Evolutionary conservation across 73 alveolate genomes (phyloP).

Genomic region (Loxodes magnus): DNA sequence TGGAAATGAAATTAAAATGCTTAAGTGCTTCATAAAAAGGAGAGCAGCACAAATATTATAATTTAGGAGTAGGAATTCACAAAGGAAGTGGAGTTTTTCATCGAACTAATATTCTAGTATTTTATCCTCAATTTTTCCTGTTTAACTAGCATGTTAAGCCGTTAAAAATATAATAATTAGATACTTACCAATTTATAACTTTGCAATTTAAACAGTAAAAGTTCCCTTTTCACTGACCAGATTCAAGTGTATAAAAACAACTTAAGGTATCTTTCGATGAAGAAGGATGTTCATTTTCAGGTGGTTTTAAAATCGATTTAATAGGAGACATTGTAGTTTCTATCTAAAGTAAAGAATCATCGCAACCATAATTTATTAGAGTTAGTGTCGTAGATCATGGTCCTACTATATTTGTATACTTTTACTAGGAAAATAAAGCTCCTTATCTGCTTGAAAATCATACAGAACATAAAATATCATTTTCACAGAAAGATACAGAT

Average conservation of each 20-base stretch:
- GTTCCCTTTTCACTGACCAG: neutral
- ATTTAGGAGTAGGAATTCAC: slow-evolving; percentile 8
- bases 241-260: neutral
- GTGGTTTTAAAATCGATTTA: slow-evolving; percentile 2
- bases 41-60: too few relatives aligned
- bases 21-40: too few relatives aligned
- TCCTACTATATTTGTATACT: slow-evolving; percentile 1
- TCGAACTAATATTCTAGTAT: neutral
- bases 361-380: neutral
- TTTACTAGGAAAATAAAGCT: neutral
- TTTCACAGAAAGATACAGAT: too few relatives aligned
- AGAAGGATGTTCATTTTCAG: neutral
- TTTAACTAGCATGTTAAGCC: neutral
- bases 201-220: neutral
- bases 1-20: too few relatives aligned
- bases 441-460: slow-evolving; percentile 11
- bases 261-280: neutral
- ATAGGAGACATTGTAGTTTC: slow-evolving; percentile 8
- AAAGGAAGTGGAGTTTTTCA: slow-evolving; percentile 12
- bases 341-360: neutral
- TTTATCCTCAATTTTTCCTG: slow-evolving; percentile 1
- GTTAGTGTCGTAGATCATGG: neutral
- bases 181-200: neutral
- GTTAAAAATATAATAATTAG: neutral
- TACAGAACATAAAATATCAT: slow-evolving; percentile 7